A percentile compares a stretch with the other conserved stretches of the same genome.
These are phyloP conservation scores for Myxozyma udenii DNA, from an alignment of 805 yeast species.

Conservation along the genomic window DNA sequence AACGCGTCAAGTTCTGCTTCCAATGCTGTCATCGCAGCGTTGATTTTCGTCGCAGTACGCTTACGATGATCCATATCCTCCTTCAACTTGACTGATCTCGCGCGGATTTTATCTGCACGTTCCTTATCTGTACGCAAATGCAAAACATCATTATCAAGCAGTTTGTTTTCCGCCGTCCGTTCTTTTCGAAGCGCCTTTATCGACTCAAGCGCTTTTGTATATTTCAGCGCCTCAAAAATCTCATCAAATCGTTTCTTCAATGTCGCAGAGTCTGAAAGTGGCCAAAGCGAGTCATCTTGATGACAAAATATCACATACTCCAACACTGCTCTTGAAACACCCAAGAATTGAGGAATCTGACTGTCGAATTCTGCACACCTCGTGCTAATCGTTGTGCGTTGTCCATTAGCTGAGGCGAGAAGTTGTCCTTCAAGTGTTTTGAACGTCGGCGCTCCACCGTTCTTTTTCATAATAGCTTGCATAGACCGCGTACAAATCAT, in stretches of 20 bases:
- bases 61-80: slow-evolving; percentile 47
- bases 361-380: slow-evolving; percentile 80
- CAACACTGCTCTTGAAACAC: slow-evolving; percentile 81
- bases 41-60: slow-evolving; percentile 50
- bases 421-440: slow-evolving; percentile 90
- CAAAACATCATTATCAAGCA: slow-evolving; percentile 73
- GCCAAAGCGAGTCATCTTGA: slow-evolving; percentile 97
- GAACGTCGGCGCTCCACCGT: slow-evolving; percentile 66
- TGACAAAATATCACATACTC: slow-evolving; percentile 96
- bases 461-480: slow-evolving; percentile 64
- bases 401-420: slow-evolving; percentile 57
- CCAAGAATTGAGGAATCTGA: slow-evolving; percentile 76
- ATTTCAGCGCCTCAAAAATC: slow-evolving; percentile 91
- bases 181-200: slow-evolving; percentile 75
- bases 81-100: slow-evolving; percentile 47
- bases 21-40: slow-evolving; percentile 49
- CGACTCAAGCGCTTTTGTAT: slow-evolving; percentile 82
- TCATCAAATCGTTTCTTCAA: slow-evolving; percentile 93
- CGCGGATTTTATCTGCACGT: slow-evolving; percentile 59
- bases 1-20: slow-evolving; percentile 60
- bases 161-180: slow-evolving; percentile 66
- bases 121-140: slow-evolving; percentile 72
- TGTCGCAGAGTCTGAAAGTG: slow-evolving; percentile 82
- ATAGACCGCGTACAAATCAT: slow-evolving; percentile 87
- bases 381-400: slow-evolving; percentile 70